Evolutionary conservation across 228 moss, liverwort and hornwort species (phyloP).

Genomic region (Sphagnum fallax): DNA sequence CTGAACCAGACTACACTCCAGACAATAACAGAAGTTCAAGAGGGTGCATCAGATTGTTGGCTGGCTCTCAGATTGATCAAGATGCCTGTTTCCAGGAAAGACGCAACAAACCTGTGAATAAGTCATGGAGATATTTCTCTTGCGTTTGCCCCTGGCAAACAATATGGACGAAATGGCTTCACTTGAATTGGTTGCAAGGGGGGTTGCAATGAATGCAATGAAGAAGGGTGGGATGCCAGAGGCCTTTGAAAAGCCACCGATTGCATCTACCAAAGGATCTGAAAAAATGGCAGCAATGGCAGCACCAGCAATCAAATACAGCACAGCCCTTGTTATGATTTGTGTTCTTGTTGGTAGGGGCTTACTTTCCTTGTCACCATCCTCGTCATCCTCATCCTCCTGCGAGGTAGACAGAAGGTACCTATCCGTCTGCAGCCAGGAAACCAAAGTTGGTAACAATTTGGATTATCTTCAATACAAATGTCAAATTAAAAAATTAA

Average conservation of each 20-base stretch:
- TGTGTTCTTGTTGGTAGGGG: conserved; percentile 27
- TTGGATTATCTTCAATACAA: too few species aligned
- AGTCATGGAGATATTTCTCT: conserved; percentile 91
- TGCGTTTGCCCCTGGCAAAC: conserved; percentile 70
- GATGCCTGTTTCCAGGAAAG: too few species aligned
- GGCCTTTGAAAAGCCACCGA: conserved; percentile 65
- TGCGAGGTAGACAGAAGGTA: conserved; percentile 18
- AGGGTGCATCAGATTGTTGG: not conserved
- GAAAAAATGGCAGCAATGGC: conserved; percentile 68
- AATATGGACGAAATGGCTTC: conserved; percentile 82
- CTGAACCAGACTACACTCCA: not conserved
- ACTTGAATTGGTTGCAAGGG: conserved; percentile 82
- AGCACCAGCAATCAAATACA: conserved; percentile 53
- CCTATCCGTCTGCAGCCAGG: conserved; percentile 29
- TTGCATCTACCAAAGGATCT: conserved; percentile 75
- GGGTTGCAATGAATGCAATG: conserved; percentile 91
- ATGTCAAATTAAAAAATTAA: too few species aligned
- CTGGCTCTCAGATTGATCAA: too few species aligned
- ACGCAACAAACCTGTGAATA: conserved; percentile 62
- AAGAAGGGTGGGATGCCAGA: conserved; percentile 91
- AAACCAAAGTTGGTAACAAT: not conserved
- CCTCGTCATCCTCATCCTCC: conserved; percentile 30
- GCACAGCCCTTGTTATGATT: conserved; percentile 39
- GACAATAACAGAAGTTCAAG: not conserved
- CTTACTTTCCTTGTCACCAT: conserved; percentile 13